phyloP scores from a whole-genome alignment of 2,329 filamentous ascomycete species.

The Passalora sequoiae region DNA sequence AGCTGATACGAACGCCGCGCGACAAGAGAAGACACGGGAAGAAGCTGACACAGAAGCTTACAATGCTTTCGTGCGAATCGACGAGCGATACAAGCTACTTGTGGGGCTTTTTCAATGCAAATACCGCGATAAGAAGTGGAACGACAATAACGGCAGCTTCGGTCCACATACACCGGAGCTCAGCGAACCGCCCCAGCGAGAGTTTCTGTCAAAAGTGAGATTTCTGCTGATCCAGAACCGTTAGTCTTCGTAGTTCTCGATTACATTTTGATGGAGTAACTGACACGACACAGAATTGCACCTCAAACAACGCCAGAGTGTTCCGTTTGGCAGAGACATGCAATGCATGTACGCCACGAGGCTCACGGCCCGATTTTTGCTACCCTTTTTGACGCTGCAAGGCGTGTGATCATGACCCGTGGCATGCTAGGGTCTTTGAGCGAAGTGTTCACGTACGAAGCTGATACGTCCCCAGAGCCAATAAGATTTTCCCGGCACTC shows the following conservation, averaged over 20 bases:
- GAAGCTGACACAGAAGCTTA: slow-evolving; percentile 27
- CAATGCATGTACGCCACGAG: slow-evolving; percentile 41
- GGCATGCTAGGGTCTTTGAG: too few species aligned
- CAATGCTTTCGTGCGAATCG: slow-evolving; percentile 41
- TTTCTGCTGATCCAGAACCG: slow-evolving; percentile 40
- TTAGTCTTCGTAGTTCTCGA: slow-evolving; percentile 25
- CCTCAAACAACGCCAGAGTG: slow-evolving; percentile 34
- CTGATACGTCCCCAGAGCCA: too few species aligned
- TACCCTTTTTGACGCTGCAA: slow-evolving; percentile 29
- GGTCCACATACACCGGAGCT: slow-evolving; percentile 38
- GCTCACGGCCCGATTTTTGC: slow-evolving; percentile 41
- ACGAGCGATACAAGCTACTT: slow-evolving; percentile 42
- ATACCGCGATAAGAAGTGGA: slow-evolving; percentile 41
- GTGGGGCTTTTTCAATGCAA: slow-evolving; percentile 46
- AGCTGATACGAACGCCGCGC: slow-evolving; percentile 36
- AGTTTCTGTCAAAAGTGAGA: slow-evolving; percentile 37
- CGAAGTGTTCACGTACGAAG: too few species aligned
- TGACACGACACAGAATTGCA: slow-evolving; percentile 33
- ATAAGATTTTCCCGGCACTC: too few species aligned
- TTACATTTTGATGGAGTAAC: not conserved
- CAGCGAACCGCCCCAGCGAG: slow-evolving; percentile 31
- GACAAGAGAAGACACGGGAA: slow-evolving; percentile 21
- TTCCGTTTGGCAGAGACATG: slow-evolving; percentile 37
- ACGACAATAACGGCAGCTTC: slow-evolving; percentile 34
- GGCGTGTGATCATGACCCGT: not conserved